These are phyloP conservation scores for Amniculicola lignicola DNA, from an alignment of 495 filamentous ascomycete species.

Conservation along the genomic window DNA sequence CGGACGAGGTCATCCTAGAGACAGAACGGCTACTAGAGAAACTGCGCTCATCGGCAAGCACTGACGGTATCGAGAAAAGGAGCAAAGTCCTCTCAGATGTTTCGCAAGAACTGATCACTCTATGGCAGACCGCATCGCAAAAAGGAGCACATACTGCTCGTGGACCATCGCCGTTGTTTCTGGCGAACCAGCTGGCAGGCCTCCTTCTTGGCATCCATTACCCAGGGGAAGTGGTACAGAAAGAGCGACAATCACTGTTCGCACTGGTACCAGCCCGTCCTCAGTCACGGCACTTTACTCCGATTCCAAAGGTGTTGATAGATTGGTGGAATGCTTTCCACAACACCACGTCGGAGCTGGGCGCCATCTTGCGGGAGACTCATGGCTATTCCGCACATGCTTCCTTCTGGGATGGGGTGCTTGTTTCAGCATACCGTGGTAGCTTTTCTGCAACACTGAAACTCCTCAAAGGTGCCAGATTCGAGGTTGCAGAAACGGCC, in stretches of 20 bases:
- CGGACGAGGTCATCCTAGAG: slow-evolving; percentile 26
- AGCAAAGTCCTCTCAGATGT: slow-evolving; percentile 39
- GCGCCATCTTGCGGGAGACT: slow-evolving; percentile 56
- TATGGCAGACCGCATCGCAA: slow-evolving; percentile 56
- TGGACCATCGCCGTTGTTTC: slow-evolving; percentile 37
- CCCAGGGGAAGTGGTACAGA: slow-evolving; percentile 48
- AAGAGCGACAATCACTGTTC: slow-evolving; percentile 34
- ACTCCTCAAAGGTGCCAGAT: slow-evolving; percentile 68
- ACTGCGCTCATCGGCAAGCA: slow-evolving; percentile 10
- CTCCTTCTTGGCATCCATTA: slow-evolving; percentile 73
- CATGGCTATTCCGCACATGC: slow-evolving; percentile 70
- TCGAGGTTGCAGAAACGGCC: slow-evolving; percentile 63
- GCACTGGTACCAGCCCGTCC: slow-evolving; percentile 30
- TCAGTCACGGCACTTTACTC: slow-evolving; percentile 32
- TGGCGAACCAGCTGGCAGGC: slow-evolving; percentile 69
- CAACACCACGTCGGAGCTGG: slow-evolving; percentile 59
- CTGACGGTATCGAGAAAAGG: slow-evolving; percentile 7
- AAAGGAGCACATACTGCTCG: slow-evolving; percentile 44
- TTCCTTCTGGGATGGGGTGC: slow-evolving; percentile 77
- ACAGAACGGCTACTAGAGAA: slow-evolving; percentile 38
- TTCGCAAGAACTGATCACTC: slow-evolving; percentile 51
- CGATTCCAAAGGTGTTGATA: slow-evolving; percentile 70
- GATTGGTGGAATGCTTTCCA: slow-evolving; percentile 74
- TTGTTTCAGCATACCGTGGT: slow-evolving; percentile 60
- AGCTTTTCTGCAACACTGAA: slow-evolving; percentile 59